These are phyloP conservation scores for Pelargonium fulgidum DNA, from an alignment of 441 rosid genomes.

Conservation along the genomic window DNA sequence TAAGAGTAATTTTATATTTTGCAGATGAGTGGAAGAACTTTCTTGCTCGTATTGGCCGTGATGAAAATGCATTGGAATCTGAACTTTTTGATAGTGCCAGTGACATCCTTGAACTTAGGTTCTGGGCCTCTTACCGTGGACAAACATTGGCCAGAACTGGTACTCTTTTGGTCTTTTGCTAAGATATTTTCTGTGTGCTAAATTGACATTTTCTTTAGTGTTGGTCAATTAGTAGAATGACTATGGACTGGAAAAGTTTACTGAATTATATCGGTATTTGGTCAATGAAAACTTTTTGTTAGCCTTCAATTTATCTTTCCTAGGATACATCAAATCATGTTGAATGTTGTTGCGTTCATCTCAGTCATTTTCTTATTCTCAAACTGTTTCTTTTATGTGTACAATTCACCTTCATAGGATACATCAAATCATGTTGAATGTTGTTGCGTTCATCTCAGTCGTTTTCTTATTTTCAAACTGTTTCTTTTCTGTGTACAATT, in stretches of 20 bases:
- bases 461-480: neutral
- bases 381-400: neutral
- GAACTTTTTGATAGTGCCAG: constrained; percentile 62
- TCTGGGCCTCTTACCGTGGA: constrained; percentile 98
- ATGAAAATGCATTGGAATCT: constrained; percentile 69
- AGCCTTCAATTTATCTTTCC: neutral
- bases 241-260: neutral
- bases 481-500: neutral
- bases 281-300: neutral
- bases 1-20: constrained; percentile 18
- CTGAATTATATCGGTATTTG: neutral
- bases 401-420: neutral
- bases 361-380: neutral
- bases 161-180: constrained; percentile 20
- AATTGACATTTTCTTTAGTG: neutral
- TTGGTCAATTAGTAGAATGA: neutral
- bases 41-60: constrained; percentile 90
- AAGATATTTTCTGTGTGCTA: neutral
- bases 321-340: neutral
- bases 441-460: neutral
- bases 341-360: neutral
- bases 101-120: constrained; percentile 89
- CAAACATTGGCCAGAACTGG: constrained; percentile 98
- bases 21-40: constrained; percentile 98
- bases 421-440: neutral